phyloP scores from a whole-genome alignment of 805 yeast species.

The Dipodascopsis tothii region DNA sequence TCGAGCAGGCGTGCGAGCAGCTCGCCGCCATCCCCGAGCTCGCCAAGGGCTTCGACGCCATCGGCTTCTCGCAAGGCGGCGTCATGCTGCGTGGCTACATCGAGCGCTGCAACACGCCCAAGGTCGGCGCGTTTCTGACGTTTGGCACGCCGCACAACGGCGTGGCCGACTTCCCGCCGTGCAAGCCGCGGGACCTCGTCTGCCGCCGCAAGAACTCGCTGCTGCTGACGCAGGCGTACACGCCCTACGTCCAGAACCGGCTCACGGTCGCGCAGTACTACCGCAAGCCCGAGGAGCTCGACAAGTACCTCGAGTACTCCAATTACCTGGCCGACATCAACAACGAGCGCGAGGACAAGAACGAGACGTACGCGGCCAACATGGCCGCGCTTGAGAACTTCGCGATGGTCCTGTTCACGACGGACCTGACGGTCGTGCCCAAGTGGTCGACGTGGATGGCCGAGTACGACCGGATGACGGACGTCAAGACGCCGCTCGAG shows the following conservation, averaged over 20 bases:
- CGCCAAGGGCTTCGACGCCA: slow-evolving; percentile 53
- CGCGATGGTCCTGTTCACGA: slow-evolving; percentile 51
- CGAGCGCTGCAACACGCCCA: slow-evolving; percentile 46
- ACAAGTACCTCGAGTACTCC: slow-evolving; percentile 49
- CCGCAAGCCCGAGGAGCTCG: slow-evolving; percentile 51
- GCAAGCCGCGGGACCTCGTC: slow-evolving; percentile 44
- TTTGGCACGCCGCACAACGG: slow-evolving; percentile 78
- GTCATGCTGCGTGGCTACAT: slow-evolving; percentile 61
- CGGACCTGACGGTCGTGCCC: slow-evolving; percentile 67
- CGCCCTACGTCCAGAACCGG: slow-evolving; percentile 45
- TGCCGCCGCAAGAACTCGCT: slow-evolving; percentile 50
- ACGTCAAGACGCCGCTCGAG: slow-evolving; percentile 39
- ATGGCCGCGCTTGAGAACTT: slow-evolving; percentile 43
- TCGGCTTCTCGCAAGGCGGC: slow-evolving; percentile 83
- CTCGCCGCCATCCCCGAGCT: slow-evolving; percentile 42
- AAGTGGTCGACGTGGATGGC: slow-evolving; percentile 60
- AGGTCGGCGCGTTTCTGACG: slow-evolving; percentile 50
- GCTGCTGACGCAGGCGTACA: slow-evolving; percentile 56
- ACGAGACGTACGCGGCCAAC: slow-evolving; percentile 38
- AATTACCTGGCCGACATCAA: slow-evolving; percentile 57
- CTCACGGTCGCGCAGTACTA: slow-evolving; percentile 71
- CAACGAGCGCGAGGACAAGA: slow-evolving; percentile 44
- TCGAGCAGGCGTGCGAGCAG: slow-evolving; percentile 47
- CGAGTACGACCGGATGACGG: slow-evolving; percentile 44
- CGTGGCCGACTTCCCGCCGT: slow-evolving; percentile 56